Conservation (phyloP, 306 rosid genomes). For the Elaeagnus macrophylla region DNA sequence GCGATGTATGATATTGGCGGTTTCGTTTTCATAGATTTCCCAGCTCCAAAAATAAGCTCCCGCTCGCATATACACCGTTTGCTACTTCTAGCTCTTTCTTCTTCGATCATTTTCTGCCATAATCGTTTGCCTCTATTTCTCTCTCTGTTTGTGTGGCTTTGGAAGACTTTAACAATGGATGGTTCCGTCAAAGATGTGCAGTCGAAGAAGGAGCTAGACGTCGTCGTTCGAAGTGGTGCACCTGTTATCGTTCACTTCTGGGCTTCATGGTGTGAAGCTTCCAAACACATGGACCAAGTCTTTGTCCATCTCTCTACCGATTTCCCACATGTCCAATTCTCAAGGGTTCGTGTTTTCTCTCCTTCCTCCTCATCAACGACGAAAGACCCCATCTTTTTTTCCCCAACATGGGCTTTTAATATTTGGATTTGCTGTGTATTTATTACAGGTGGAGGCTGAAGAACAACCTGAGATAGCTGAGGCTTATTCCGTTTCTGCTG, state of each 20-base stretch:
- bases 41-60: not conserved
- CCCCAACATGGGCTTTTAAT: not conserved
- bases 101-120: not conserved
- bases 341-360: conserved; percentile 45
- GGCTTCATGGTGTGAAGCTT: conserved; percentile 98
- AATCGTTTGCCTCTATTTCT: not conserved
- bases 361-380: not conserved
- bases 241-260: conserved; percentile 73
- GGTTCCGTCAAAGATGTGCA: conserved; percentile 68
- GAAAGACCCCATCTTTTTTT: not conserved
- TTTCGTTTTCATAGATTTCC: not conserved
- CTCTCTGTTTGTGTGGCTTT: conserved; percentile 1
- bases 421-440: not conserved
- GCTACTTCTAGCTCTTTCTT: not conserved
- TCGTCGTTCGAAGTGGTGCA: conserved; percentile 41
- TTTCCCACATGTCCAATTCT: conserved; percentile 66
- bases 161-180: conserved; percentile 35
- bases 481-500: conserved; percentile 80
- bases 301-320: conserved; percentile 70
- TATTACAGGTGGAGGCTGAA: conserved; percentile 82
- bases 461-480: conserved; percentile 84
- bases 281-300: conserved; percentile 92
- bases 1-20: not conserved
- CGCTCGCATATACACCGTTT: not conserved
- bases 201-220: conserved; percentile 62